phyloP scores from a whole-genome alignment of 2,329 filamentous ascomycete species.

The Aspergillus spinulosporus region DNA sequence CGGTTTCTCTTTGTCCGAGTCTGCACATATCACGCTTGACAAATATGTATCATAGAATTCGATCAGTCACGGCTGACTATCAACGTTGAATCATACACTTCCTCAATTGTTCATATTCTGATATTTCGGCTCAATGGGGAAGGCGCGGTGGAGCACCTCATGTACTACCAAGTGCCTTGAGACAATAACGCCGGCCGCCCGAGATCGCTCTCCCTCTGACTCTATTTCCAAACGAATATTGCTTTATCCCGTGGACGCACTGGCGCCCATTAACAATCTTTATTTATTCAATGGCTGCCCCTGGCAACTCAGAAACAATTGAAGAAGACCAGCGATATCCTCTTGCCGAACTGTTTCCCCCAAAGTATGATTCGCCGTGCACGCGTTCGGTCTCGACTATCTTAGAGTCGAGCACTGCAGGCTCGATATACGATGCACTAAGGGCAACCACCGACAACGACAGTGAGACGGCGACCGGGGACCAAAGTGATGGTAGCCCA shows the following conservation, averaged over 20 bases:
- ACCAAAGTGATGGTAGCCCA: conserved; percentile 7
- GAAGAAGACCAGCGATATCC: not conserved
- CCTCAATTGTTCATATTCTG: not conserved
- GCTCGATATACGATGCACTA: conserved; percentile 41
- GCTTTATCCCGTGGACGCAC: not conserved
- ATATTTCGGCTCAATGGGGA: not conserved
- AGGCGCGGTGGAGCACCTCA: conserved; percentile 7
- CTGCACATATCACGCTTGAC: conserved; percentile 19
- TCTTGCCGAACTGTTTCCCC: not conserved
- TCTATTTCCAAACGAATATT: too few relatives aligned
- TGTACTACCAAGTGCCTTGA: not conserved
- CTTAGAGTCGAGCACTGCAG: conserved; percentile 37
- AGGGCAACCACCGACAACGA: conserved; percentile 30
- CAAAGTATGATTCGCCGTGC: not conserved
- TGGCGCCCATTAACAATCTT: not conserved
- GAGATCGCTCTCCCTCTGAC: not conserved
- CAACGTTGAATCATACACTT: not conserved
- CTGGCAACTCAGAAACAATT: not conserved
- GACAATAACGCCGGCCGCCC: not conserved
- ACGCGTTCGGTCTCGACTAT: conserved; percentile 23
- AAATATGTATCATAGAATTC: conserved; percentile 8
- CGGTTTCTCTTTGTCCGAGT: conserved; percentile 9
- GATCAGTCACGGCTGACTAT: not conserved
- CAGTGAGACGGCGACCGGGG: conserved; percentile 19
- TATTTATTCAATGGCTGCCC: conserved; percentile 1